Evolutionary conservation across 2,329 filamentous ascomycete genomes (phyloP).

Genomic region (Stemphylium lycopersici): DNA sequence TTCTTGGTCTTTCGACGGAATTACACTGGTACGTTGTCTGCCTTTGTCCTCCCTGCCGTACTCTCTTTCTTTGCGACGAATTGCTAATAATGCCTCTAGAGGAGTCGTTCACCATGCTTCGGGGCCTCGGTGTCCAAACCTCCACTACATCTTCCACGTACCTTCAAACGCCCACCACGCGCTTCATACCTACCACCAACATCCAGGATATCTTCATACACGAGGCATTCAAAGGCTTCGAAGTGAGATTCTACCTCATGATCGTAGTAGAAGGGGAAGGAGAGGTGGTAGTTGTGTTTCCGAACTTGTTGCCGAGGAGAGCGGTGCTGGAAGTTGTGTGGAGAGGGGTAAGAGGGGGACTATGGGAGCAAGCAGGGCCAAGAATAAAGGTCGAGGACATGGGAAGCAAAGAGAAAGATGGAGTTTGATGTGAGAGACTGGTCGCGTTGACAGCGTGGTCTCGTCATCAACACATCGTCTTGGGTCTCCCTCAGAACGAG

Average conservation of each 20-base stretch:
- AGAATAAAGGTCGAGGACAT: neutral
- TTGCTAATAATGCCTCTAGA: constrained; percentile 52
- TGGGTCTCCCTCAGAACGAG: neutral
- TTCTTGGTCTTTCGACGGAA: constrained; percentile 56
- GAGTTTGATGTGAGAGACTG: neutral
- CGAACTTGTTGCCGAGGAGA: constrained; percentile 74
- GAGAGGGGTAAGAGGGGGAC: constrained; percentile 80
- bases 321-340: constrained; percentile 85
- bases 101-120: constrained; percentile 87
- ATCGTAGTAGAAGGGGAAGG: constrained; percentile 90
- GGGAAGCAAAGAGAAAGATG: neutral
- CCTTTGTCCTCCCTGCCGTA: neutral
- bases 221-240: constrained; percentile 91
- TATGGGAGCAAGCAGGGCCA: constrained; percentile 67
- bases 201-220: constrained; percentile 95
- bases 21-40: constrained; percentile 55
- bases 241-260: constrained; percentile 85
- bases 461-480: neutral
- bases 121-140: constrained; percentile 90
- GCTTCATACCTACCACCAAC: constrained; percentile 87
- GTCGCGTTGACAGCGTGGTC: neutral
- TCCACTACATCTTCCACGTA: constrained; percentile 73
- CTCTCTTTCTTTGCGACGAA: neutral
- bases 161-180: constrained; percentile 65
- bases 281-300: constrained; percentile 94